Base-by-base conservation (phyloP, 169 alveolate species). In the Plasmodium inui region DNA sequence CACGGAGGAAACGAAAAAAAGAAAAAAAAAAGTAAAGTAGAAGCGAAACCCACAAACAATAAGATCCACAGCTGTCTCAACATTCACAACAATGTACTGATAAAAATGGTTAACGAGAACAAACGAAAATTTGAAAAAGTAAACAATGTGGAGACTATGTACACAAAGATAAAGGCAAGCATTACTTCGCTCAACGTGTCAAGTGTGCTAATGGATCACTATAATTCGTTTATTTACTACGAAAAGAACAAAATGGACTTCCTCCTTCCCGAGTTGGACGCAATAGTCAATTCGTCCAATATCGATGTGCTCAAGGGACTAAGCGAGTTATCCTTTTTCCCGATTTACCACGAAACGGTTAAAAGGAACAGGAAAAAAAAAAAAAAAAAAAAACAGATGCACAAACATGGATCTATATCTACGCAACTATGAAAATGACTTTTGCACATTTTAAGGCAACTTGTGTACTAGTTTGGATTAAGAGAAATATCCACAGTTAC, bases 231-330 rank as follows among this genome's bases (percentile, higher is more conserved):
- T 88, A 19, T 78, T 88, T 76, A 78, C 34, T 88, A 57, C 81
- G 94, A 88, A 88, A 88, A 88, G 81, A 88, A 78, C 46, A 88
- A 88, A 88, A 88, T 88, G 53, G 94, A 88, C 71, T 88, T 88
- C 70, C 80, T 88, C 5, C 74, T 88, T 2, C 94, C 94, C 8
- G 94, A 88, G 82, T 79, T 88, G 73, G 94, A 88, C 50, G 46
- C 19, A 3, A 88, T 88, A 22, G 32, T 78, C 10, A 88, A 88
- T 61, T 78, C 94, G 50, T 88, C 94, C 67, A 88, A 88, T 50
- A 57, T 88, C 8, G 94, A 88, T 22, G 46, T 79, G 17, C 82
- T 88, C 74, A 78, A 78, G 88, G 85, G 72, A 2, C 78, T 88
- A n/a, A 34, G 83, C 46, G 57, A 79, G 32, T 19, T 78, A 30